Evolutionary conservation across 306 rosid genomes (phyloP).

Genomic region (Ammopiptanthus mongolicus): DNA sequence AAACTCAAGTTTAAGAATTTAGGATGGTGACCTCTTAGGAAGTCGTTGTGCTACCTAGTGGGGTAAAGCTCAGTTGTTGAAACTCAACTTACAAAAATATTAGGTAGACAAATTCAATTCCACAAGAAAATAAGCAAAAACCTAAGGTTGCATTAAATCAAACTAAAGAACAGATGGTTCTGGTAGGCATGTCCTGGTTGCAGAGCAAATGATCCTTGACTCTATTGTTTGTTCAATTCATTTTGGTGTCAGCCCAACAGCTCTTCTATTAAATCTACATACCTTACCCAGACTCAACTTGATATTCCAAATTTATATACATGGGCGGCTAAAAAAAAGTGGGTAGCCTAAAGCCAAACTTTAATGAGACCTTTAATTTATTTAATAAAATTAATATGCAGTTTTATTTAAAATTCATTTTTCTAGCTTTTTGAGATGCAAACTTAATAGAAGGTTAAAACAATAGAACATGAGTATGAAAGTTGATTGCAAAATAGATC

Average conservation of each 20-base stretch:
- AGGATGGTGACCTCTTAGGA: not conserved
- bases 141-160: not conserved
- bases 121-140: conserved; percentile 10
- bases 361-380: not conserved
- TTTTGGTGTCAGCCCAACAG: conserved; percentile 1
- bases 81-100: conserved; percentile 11
- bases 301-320: not conserved
- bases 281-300: not conserved
- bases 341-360: not conserved
- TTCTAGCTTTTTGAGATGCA: no score
- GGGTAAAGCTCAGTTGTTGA: not conserved
- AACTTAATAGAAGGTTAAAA: no score
- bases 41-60: not conserved
- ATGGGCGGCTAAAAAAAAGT: not conserved
- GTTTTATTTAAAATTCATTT: no score
- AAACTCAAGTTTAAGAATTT: conserved; percentile 11
- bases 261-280: not conserved
- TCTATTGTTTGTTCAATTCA: not conserved
- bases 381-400: no score
- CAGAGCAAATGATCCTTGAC: conserved; percentile 16
- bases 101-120: conserved; percentile 1
- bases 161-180: not conserved
- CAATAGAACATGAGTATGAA: no score
- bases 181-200: conserved; percentile 18
- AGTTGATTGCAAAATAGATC: no score